phyloP scores from a whole-genome alignment of 2,329 filamentous ascomycete species.

The Sporothrix phasma region DNA sequence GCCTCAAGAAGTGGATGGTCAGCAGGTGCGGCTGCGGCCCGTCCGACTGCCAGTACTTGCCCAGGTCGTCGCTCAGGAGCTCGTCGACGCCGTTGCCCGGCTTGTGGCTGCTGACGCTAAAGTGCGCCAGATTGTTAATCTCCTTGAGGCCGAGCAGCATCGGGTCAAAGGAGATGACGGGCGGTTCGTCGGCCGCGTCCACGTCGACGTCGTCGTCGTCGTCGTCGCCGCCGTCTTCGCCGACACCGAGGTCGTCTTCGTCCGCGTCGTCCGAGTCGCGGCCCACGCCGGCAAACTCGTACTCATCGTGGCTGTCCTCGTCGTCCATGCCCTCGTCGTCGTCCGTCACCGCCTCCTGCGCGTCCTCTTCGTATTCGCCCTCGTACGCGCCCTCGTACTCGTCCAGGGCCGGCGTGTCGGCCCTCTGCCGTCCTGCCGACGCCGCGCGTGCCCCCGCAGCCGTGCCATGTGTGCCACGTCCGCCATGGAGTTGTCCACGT shows the following conservation, averaged over 20 bases:
- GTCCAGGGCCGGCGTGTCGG: neutral
- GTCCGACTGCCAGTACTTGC: constrained; percentile 78
- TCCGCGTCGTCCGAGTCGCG: constrained; percentile 17
- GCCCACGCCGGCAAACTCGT: constrained; percentile 2
- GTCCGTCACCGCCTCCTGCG: constrained; percentile 14
- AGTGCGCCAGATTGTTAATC: constrained; percentile 73
- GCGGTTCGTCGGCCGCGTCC: constrained; percentile 17
- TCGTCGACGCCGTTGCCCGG: constrained; percentile 70
- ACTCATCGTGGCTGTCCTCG: constrained; percentile 13
- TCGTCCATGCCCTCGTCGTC: constrained; percentile 18
- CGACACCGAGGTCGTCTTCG: constrained; percentile 8
- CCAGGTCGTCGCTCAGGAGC: constrained; percentile 61
- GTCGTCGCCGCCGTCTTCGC: constrained; percentile 16
- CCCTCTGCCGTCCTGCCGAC: too few species aligned
- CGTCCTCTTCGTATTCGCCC: neutral
- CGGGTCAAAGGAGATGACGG: constrained; percentile 37
- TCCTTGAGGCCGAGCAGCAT: constrained; percentile 58
- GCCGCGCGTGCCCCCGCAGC: neutral
- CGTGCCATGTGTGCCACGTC: neutral
- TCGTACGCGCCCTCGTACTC: neutral
- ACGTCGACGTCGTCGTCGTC: constrained; percentile 5
- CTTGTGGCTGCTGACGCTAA: constrained; percentile 74
- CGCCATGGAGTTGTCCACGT: neutral
- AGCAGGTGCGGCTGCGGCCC: constrained; percentile 74
- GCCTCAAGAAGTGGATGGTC: constrained; percentile 73